Evolutionary conservation across 768 basidiomycete genomes (phyloP).

Genomic region (Russula vinacea): DNA sequence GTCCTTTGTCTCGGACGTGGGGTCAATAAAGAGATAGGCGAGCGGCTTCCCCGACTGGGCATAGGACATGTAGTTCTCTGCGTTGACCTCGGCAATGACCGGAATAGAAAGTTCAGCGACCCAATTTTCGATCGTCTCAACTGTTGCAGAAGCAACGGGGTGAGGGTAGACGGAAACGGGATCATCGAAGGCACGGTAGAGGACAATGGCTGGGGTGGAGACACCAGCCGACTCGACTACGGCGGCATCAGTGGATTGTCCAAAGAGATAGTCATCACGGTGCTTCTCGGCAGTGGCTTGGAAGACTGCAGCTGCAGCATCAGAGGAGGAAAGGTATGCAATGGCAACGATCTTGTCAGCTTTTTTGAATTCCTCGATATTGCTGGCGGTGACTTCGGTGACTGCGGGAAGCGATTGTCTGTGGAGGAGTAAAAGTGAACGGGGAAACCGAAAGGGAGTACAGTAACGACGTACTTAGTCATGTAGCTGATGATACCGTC

Average conservation of each 20-base stretch:
- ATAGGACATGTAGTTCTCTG: slow-evolving; percentile 89
- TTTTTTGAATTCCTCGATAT: slow-evolving; percentile 79
- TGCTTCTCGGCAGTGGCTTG: slow-evolving; percentile 76
- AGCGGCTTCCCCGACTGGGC: slow-evolving; percentile 80
- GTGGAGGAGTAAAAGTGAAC: slow-evolving; percentile 29
- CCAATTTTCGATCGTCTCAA: slow-evolving; percentile 70
- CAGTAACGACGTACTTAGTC: slow-evolving; percentile 64
- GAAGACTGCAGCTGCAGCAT: slow-evolving; percentile 69
- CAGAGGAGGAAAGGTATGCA: slow-evolving; percentile 77
- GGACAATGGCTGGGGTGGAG: slow-evolving; percentile 77
- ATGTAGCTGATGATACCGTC: slow-evolving; percentile 97
- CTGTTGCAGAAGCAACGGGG: slow-evolving; percentile 51
- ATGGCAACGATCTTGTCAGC: slow-evolving; percentile 89
- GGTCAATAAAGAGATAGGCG: slow-evolving; percentile 93
- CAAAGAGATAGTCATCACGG: slow-evolving; percentile 94
- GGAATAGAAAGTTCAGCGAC: slow-evolving; percentile 82
- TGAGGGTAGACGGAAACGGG: slow-evolving; percentile 66
- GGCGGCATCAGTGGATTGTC: slow-evolving; percentile 70
- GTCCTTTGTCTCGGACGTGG: slow-evolving; percentile 61
- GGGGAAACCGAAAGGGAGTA: not conserved
- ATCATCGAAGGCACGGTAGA: slow-evolving; percentile 92
- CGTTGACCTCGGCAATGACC: slow-evolving; percentile 85
- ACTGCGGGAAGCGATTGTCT: slow-evolving; percentile 95
- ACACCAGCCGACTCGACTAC: slow-evolving; percentile 69
- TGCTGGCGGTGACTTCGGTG: slow-evolving; percentile 69